These are phyloP conservation scores for Lentinula guzmanii DNA, from an alignment of 768 basidiomycete genomes.

Conservation along the genomic window DNA sequence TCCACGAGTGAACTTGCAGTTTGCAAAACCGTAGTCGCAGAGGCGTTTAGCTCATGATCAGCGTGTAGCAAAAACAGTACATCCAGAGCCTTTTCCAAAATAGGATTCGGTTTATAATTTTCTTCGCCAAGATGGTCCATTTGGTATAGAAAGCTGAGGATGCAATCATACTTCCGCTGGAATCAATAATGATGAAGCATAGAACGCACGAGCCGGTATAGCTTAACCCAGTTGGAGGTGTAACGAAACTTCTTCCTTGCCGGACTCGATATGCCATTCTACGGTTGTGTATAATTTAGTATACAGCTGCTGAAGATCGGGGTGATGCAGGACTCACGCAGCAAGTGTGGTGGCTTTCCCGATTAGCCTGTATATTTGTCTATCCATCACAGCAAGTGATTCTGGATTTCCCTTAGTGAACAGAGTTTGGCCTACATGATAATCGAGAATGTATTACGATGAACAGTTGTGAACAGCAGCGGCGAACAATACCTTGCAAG, in stretches of 20 bases:
- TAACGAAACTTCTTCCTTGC: conserved; percentile 84
- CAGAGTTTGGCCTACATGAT: conserved; percentile 61
- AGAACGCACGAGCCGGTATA: conserved; percentile 73
- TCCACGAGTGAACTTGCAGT: conserved; percentile 87
- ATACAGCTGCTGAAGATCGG: not conserved
- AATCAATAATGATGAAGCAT: not conserved
- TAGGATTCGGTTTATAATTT: conserved; percentile 74
- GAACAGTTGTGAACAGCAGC: not conserved
- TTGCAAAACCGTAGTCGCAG: conserved; percentile 80
- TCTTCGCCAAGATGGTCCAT: conserved; percentile 77
- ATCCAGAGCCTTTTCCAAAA: conserved; percentile 84
- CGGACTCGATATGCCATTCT: conserved; percentile 93
- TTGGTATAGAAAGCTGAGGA: conserved; percentile 75
- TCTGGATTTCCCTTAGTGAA: conserved; percentile 61
- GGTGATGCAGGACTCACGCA: conserved; percentile 44
- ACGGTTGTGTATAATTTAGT: not conserved
- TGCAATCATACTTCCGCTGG: not conserved
- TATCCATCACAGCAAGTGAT: conserved; percentile 80
- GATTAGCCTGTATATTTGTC: conserved; percentile 84
- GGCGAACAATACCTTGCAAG: conserved; percentile 51
- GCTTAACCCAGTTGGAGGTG: conserved; percentile 74
- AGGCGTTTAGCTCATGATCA: conserved; percentile 88
- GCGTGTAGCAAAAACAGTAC: conserved; percentile 84
- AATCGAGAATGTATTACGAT: not conserved
- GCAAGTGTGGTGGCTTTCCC: conserved; percentile 88